phyloP scores from a whole-genome alignment of 1,139 yeast genomes.

The Wickerhamomyces sp. region DNA sequence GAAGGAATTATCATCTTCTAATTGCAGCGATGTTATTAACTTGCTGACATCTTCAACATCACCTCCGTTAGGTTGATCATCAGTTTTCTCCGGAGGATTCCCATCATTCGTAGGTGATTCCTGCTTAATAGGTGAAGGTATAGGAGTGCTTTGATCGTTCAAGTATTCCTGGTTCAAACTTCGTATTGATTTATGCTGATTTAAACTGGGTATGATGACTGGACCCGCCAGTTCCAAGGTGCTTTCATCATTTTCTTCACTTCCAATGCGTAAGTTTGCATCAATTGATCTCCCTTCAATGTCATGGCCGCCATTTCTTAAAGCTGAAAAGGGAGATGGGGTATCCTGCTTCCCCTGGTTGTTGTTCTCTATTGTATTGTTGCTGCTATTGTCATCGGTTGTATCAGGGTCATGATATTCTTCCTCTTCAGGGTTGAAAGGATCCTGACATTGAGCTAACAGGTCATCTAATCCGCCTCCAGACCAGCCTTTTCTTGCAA shows the following conservation, averaged over 20 bases:
- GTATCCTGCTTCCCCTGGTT: conserved; percentile 3
- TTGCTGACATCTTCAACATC: not conserved
- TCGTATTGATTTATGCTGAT: conserved; percentile 13
- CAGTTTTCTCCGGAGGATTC: not conserved
- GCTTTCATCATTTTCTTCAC: conserved; percentile 12
- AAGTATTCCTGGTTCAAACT: conserved; percentile 4
- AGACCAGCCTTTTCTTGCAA: conserved; percentile 81
- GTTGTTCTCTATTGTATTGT: conserved; percentile 1
- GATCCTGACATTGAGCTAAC: conserved; percentile 49
- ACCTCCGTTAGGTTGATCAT: not conserved
- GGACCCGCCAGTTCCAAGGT: conserved; percentile 1
- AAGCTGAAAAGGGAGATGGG: not conserved
- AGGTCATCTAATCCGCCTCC: conserved; percentile 81
- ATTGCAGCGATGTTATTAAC: not conserved
- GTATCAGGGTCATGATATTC: conserved; percentile 15
- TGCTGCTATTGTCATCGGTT: conserved; percentile 1
- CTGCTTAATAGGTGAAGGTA: not conserved
- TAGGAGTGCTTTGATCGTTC: conserved; percentile 2
- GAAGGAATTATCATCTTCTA: conserved; percentile 26
- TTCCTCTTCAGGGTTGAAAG: conserved; percentile 33
- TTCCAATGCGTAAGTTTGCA: not conserved
- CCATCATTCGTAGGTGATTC: not conserved
- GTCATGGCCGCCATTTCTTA: not conserved
- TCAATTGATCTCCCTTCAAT: not conserved
- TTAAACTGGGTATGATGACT: conserved; percentile 8